A percentile compares a stretch with the other conserved stretches of the same genome.
Conservation (phyloP, 148 eudicot species). For the Heliamphora exappendiculata region DNA sequence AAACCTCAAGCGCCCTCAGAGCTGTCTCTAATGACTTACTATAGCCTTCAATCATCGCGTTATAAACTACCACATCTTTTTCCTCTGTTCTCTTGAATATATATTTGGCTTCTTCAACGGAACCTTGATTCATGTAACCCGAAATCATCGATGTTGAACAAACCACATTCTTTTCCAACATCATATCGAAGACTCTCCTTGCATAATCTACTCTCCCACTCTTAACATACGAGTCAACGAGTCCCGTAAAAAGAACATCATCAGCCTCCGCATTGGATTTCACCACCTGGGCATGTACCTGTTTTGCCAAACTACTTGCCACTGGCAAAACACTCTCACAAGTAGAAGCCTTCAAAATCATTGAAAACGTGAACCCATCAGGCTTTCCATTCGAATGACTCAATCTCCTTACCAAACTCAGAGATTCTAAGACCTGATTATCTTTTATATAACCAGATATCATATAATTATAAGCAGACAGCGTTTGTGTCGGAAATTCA, state of each 20-base stretch:
- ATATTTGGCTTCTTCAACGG: conserved; percentile 55
- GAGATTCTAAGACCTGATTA: conserved; percentile 32
- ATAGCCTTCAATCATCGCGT: conserved; percentile 98
- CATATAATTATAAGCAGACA: conserved; percentile 71
- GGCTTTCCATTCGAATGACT: conserved; percentile 35
- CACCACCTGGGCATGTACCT: conserved; percentile 66
- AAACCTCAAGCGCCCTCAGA: conserved; percentile 51
- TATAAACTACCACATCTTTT: conserved; percentile 81
- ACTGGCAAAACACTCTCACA: conserved; percentile 16
- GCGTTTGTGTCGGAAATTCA: conserved; percentile 56
- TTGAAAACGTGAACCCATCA: conserved; percentile 69
- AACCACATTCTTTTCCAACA: conserved; percentile 56
- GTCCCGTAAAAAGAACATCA: conserved; percentile 50
- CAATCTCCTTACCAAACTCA: conserved; percentile 44
- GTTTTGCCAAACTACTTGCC: conserved; percentile 36
- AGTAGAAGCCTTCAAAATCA: conserved; percentile 69
- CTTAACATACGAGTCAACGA: conserved; percentile 82
- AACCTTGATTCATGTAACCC: conserved; percentile 61
- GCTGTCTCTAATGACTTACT: conserved; percentile 67
- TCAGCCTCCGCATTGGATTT: conserved; percentile 39
- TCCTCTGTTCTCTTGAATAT: conserved; percentile 40
- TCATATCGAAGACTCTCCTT: conserved; percentile 61
- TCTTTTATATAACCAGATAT: conserved; percentile 58
- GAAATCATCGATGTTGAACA: conserved; percentile 80
- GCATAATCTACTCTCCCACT: conserved; percentile 55